Conservation (phyloP, 2,329 filamentous ascomycete genomes). For the Nannizziopsis barbatae region DNA sequence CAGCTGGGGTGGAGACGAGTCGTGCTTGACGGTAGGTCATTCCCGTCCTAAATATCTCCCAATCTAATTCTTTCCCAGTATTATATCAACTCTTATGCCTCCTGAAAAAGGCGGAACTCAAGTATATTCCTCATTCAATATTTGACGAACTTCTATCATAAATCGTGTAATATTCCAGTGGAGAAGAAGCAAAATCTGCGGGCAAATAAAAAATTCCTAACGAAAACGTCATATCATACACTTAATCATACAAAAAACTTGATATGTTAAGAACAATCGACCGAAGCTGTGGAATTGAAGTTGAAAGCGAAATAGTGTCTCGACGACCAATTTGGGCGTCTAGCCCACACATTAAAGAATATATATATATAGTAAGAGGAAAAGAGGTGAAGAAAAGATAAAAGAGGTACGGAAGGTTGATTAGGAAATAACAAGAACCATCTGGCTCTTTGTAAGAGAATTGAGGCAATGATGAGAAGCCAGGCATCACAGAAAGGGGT, state of each 20-base stretch:
- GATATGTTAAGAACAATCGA: neutral
- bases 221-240: slow-evolving; percentile 8
- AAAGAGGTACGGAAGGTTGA: no score
- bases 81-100: slow-evolving; percentile 37
- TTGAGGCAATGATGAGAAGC: neutral
- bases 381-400: no score
- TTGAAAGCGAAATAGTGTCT: no score
- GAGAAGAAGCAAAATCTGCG: neutral
- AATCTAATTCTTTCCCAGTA: slow-evolving; percentile 23
- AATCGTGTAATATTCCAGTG: no score
- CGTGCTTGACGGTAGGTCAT: slow-evolving; percentile 35
- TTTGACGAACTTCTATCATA: no score
- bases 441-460: neutral
- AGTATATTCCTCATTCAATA: no score
- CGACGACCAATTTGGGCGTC: no score
- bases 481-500: neutral
- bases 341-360: no score
- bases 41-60: neutral
- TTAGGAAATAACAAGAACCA: no score
- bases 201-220: neutral
- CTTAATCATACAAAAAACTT: neutral
- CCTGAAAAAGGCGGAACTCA: slow-evolving; percentile 16
- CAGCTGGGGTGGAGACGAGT: slow-evolving; percentile 33
- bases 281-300: neutral
- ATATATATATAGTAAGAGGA: no score